Evolutionary conservation across 2,329 filamentous ascomycete genomes (phyloP), one percentile per base, ranked within the genome.

Genomic region (Pseudogymnoascus sp.): DNA sequence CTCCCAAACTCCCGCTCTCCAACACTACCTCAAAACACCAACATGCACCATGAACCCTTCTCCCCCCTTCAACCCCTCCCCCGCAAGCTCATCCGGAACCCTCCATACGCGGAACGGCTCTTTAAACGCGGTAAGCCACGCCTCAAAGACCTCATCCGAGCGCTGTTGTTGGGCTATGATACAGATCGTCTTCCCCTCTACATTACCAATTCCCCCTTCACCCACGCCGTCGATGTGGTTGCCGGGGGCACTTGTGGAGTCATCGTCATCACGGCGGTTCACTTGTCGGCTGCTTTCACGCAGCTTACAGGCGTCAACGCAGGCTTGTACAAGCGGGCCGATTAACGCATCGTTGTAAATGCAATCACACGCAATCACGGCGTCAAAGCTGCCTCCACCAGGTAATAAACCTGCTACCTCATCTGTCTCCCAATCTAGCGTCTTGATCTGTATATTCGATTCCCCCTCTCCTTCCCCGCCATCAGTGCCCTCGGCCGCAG

Each of bases 281-380:
- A 55, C 15, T 12, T 13, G 8, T 3, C 45, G 31, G 3, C 5
- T 18, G n/a, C 37, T 18, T 18, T 18, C 18, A 18, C 18, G 18
- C 18, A 18, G 18, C 18, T 18, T 18, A 73, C 91, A 96, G 25
- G 86, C 80, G 65, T 95, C 89, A 5, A 79, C 84, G 72, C 90
- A 96, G 0, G 90, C 89, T 68, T 87, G 83, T n/a, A 94, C 89
- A 58, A 97, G 83, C 0, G 92, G 91, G 45, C 83, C 78, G 25
- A 97, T 84, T 2, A 97, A 82, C 2, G 88, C 84, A 67, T 96
- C 90, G 74, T 97, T 99, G 78, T 95, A 99, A 67, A 99, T 88
- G 74, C 92, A 97, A 74, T 99, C 94, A 71, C 91, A 96, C 3
- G 92, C 91, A 36, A 97, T 73, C 9, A 97, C 78, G 12, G 86